Conservation (phyloP, 371 early-diverging fungal genomes). For the Nematocida major region DNA sequence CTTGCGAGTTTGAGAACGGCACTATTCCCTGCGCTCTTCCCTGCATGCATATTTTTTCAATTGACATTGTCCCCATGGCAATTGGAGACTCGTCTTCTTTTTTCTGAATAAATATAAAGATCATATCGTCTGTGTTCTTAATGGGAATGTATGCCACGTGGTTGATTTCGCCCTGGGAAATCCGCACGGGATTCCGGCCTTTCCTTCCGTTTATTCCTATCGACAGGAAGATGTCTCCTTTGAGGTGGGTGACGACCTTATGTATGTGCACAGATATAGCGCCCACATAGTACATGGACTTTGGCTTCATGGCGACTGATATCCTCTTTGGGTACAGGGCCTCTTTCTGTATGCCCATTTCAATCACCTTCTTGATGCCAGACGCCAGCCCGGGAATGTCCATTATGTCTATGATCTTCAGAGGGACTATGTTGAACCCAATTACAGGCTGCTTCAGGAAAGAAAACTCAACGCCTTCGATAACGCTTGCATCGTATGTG, state of each 20-base stretch:
- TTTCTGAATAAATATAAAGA: background rate
- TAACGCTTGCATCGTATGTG: conserved; percentile 69
- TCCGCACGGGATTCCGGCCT: background rate
- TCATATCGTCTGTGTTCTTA: conserved; percentile 36
- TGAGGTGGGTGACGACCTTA: conserved; percentile 23
- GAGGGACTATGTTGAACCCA: conserved; percentile 81
- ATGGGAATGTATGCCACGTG: conserved; percentile 35
- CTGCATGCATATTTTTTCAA: conserved; percentile 44
- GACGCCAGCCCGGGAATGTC: conserved; percentile 67
- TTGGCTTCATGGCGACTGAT: conserved; percentile 58
- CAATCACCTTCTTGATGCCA: conserved; percentile 64
- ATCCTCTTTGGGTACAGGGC: conserved; percentile 62
- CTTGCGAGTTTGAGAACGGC: conserved; percentile 22
- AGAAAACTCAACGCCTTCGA: conserved; percentile 74
- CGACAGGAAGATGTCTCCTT: background rate
- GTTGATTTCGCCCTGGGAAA: background rate
- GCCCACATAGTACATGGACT: conserved; percentile 58
- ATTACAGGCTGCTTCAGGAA: conserved; percentile 78
- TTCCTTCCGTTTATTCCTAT: conserved; percentile 42
- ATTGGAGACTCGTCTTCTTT: background rate
- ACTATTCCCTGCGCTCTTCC: background rate
- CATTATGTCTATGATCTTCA: conserved; percentile 73
- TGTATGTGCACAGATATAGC: conserved; percentile 59
- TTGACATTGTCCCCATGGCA: background rate
- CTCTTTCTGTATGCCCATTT: conserved; percentile 44